These are phyloP conservation scores for Oryza meyeriana DNA, from an alignment of 176 grass and related monocot species.

Conservation along the genomic window DNA sequence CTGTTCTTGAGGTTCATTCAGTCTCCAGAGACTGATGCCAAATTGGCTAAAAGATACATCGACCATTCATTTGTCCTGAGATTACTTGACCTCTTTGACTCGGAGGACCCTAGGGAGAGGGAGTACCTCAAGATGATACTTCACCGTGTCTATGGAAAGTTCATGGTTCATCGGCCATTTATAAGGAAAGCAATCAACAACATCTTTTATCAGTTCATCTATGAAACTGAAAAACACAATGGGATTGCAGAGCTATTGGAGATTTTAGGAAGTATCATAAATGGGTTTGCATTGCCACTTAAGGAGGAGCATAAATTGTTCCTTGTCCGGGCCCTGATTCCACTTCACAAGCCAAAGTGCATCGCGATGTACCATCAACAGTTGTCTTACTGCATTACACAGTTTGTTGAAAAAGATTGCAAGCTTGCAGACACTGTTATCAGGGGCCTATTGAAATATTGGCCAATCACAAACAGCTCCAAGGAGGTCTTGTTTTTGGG, in stretches of 20 bases:
- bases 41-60: conserved; percentile 77
- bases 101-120: conserved; percentile 77
- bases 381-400: conserved; percentile 70
- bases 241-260: conserved; percentile 85
- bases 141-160: conserved; percentile 87
- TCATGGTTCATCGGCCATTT: conserved; percentile 86
- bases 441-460: conserved; percentile 85
- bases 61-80: conserved; percentile 75
- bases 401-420: conserved; percentile 86
- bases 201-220: conserved; percentile 89
- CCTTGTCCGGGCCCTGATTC: conserved; percentile 68
- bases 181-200: conserved; percentile 85
- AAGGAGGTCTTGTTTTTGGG: conserved; percentile 89
- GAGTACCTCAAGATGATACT: conserved; percentile 89
- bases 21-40: conserved; percentile 76
- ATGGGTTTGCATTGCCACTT: conserved; percentile 80
- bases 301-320: conserved; percentile 93
- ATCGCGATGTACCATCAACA: conserved; percentile 73
- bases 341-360: conserved; percentile 79
- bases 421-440: conserved; percentile 80
- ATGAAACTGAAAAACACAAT: conserved; percentile 85
- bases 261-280: conserved; percentile 85
- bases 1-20: conserved; percentile 78
- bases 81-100: conserved; percentile 86
- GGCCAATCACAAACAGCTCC: conserved; percentile 83